Conservation (phyloP, 345 rosid species). For the Gossypium sturtianum region DNA sequence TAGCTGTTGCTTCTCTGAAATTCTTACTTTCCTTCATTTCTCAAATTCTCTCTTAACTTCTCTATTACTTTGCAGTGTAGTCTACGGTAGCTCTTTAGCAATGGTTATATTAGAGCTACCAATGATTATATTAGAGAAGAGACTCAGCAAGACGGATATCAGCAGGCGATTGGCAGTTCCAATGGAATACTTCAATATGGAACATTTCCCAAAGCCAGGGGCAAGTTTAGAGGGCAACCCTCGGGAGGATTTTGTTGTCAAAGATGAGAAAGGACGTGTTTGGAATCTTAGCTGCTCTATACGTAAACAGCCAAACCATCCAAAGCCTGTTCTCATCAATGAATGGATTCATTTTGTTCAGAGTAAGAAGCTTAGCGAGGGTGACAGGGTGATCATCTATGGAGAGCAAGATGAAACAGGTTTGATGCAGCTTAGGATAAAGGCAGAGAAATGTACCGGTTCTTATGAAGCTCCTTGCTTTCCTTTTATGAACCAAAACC, state of each 20-base stretch:
- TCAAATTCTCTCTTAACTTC: no score
- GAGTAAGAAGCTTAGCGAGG: neutral
- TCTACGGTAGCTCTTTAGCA: neutral
- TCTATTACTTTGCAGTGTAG: neutral
- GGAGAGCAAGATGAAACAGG: constrained; percentile 3
- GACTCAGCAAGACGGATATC: neutral
- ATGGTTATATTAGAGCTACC: neutral
- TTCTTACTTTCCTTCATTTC: no score
- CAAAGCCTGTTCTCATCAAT: constrained; percentile 1
- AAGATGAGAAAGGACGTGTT: neutral
- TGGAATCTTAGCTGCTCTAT: neutral
- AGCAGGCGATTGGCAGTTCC: neutral
- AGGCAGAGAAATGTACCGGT: neutral
- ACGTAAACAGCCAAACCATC: neutral
- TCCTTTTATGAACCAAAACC: neutral
- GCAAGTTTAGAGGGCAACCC: neutral
- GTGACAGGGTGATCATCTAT: constrained; percentile 8
- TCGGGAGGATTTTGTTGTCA: neutral
- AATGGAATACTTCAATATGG: neutral
- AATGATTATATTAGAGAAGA: neutral
- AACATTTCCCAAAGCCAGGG: neutral
- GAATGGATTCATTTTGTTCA: neutral
- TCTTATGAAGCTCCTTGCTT: neutral
- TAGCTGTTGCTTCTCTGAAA: no score
- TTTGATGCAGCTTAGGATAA: neutral